Evolutionary conservation across 208 protist species (phyloP).

Genomic region (Wallacemonas sp.): DNA sequence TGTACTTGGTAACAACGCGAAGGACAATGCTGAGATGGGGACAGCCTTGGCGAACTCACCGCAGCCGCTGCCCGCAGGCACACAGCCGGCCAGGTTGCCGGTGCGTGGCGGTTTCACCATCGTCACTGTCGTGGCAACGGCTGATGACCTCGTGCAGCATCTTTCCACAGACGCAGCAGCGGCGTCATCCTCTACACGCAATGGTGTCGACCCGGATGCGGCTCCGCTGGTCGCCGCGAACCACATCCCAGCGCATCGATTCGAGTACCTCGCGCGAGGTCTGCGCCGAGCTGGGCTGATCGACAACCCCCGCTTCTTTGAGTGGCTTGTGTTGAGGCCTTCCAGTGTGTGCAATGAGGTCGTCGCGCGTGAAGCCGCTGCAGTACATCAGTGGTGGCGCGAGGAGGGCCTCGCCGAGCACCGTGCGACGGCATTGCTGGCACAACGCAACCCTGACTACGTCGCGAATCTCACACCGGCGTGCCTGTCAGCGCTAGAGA

Average conservation of each 20-base stretch:
- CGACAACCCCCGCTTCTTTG: slow-evolving; percentile 20
- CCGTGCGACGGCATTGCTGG: too few relatives aligned
- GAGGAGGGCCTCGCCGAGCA: not conserved
- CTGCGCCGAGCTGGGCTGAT: slow-evolving; percentile 10
- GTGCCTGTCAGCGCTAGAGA: too few relatives aligned
- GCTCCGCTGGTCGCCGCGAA: too few relatives aligned
- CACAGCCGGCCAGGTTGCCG: not conserved
- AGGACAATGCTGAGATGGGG: too few relatives aligned
- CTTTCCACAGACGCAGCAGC: too few relatives aligned
- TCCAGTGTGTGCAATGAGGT: not conserved
- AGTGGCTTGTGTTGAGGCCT: slow-evolving; percentile 27
- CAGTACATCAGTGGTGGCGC: slow-evolving; percentile 21
- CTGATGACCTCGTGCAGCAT: not conserved
- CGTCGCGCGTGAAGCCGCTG: slow-evolving; percentile 7
- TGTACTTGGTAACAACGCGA: too few relatives aligned
- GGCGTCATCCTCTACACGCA: too few relatives aligned
- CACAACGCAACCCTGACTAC: too few relatives aligned
- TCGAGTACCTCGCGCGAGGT: slow-evolving; percentile 2
- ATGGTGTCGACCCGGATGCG: too few relatives aligned
- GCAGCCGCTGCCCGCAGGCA: not conserved
- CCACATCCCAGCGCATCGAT: not conserved
- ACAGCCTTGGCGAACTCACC: too few relatives aligned
- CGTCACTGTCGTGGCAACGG: slow-evolving; percentile 12
- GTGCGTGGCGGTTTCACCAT: slow-evolving; percentile 19
- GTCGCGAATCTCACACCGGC: too few relatives aligned